A percentile compares a stretch with the other conserved stretches of the same genome.
phyloP scores from a whole-genome alignment of 2,329 filamentous ascomycete genomes.

The Fusarium equiseti region DNA sequence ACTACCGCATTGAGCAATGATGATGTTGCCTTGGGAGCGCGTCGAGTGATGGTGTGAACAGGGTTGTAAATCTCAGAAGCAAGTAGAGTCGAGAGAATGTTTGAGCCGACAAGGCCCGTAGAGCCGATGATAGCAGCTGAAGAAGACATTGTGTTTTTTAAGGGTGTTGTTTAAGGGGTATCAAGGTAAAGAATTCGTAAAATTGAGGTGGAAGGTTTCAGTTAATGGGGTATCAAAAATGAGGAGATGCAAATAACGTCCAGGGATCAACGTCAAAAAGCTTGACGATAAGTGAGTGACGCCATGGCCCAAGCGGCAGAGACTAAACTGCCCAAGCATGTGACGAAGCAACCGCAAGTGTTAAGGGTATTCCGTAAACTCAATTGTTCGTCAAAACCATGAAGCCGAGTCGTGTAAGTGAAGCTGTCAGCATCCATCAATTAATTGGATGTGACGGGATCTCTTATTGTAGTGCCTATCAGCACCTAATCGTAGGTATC shows the following conservation, averaged over 20 bases:
- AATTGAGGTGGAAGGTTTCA: background rate
- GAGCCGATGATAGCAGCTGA: conserved; percentile 70
- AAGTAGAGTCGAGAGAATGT: conserved; percentile 78
- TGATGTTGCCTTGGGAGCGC: conserved; percentile 66
- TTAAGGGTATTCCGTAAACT: background rate
- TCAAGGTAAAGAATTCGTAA: background rate
- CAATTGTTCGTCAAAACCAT: background rate
- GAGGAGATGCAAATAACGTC: background rate
- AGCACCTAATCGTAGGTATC: conserved; percentile 20
- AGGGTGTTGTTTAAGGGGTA: conserved; percentile 6
- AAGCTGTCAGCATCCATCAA: conserved; percentile 7
- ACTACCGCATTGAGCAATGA: conserved; percentile 72
- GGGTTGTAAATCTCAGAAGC: conserved; percentile 63
- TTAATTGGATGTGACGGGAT: background rate
- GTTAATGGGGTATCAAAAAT: background rate
- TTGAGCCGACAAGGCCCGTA: conserved; percentile 77
- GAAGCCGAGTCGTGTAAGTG: background rate
- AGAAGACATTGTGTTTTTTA: conserved; percentile 46
- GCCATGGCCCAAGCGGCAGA: conserved; percentile 3
- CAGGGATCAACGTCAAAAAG: background rate
- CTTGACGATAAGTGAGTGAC: conserved; percentile 8
- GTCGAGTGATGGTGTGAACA: conserved; percentile 75
- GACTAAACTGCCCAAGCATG: background rate
- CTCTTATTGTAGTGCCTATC: background rate
- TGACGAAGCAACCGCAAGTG: background rate